phyloP scores from a whole-genome alignment of 2,329 filamentous ascomycete species.

The Neofusicoccum ribis region DNA sequence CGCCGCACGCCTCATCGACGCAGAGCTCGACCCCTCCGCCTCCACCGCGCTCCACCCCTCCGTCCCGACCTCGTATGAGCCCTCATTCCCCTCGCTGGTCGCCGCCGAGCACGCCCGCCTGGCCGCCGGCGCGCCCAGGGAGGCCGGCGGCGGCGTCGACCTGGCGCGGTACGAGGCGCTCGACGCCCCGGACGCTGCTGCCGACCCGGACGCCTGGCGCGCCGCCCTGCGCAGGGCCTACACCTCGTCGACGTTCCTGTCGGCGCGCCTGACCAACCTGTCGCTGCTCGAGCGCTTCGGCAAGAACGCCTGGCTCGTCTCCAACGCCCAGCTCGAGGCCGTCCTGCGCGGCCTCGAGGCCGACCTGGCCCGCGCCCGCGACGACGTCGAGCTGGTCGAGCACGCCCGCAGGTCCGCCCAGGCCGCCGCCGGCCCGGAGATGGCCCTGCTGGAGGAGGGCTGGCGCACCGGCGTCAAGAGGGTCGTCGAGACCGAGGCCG shows the following conservation, averaged over 20 bases:
- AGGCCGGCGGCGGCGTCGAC: slow-evolving; percentile 68
- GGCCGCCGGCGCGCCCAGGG: slow-evolving; percentile 47
- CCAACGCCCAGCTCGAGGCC: slow-evolving; percentile 77
- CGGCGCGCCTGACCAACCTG: slow-evolving; percentile 61
- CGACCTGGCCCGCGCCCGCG: slow-evolving; percentile 68
- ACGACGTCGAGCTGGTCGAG: slow-evolving; percentile 73
- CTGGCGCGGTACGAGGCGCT: slow-evolving; percentile 80
- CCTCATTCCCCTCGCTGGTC: slow-evolving; percentile 66
- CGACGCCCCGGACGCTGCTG: slow-evolving; percentile 52
- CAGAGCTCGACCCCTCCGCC: slow-evolving; percentile 57
- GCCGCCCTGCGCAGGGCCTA: slow-evolving; percentile 57
- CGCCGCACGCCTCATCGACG: slow-evolving; percentile 68
- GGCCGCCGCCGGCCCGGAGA: slow-evolving; percentile 69
- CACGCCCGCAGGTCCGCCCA: slow-evolving; percentile 69
- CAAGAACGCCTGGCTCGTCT: slow-evolving; percentile 87
- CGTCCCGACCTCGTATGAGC: slow-evolving; percentile 54
- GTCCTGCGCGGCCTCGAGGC: slow-evolving; percentile 69
- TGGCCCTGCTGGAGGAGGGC: slow-evolving; percentile 70
- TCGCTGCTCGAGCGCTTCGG: slow-evolving; percentile 76
- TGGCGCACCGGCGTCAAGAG: slow-evolving; percentile 79
- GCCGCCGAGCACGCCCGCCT: slow-evolving; percentile 69
- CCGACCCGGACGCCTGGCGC: slow-evolving; percentile 49
- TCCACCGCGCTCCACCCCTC: slow-evolving; percentile 54
- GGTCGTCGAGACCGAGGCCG: slow-evolving; percentile 84
- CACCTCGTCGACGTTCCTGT: slow-evolving; percentile 59